Evolutionary conservation across 2,329 filamentous ascomycete species (phyloP).

Genomic region (Penicillium frequentans): DNA sequence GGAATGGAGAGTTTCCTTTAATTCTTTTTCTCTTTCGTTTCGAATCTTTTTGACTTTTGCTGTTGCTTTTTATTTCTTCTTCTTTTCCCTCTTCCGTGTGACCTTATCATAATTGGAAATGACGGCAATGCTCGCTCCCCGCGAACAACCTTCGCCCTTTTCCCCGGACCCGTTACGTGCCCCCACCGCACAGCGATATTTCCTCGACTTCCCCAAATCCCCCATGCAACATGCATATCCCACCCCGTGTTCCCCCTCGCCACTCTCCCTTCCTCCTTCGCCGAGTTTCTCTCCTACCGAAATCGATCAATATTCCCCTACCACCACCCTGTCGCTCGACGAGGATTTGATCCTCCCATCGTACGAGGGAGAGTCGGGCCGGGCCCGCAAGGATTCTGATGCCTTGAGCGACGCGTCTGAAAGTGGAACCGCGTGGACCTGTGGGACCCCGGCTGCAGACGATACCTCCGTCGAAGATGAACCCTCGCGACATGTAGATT

Average conservation of each 20-base stretch:
- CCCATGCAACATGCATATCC: constrained; percentile 29
- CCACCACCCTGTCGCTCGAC: constrained; percentile 40
- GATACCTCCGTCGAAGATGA: constrained; percentile 73
- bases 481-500: constrained; percentile 89
- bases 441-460: constrained; percentile 67
- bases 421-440: constrained; percentile 55
- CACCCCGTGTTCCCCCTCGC: constrained; percentile 24
- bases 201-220: constrained; percentile 29
- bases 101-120: constrained; percentile 22
- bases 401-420: constrained; percentile 22
- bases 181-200: constrained; percentile 34
- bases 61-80: background rate
- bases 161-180: constrained; percentile 32
- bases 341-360: constrained; percentile 45
- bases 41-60: background rate
- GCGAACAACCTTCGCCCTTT: constrained; percentile 31
- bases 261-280: constrained; percentile 41
- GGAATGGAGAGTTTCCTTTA: background rate
- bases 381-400: constrained; percentile 37
- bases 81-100: background rate
- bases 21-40: background rate
- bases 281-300: constrained; percentile 34
- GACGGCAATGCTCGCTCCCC: constrained; percentile 36
- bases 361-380: constrained; percentile 41
- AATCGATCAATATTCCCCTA: constrained; percentile 36